A percentile compares a stretch with the other conserved stretches of the same genome.
phyloP scores from a whole-genome alignment of 176 grass and related monocot genomes.

The Tillandsia leiboldiana region DNA sequence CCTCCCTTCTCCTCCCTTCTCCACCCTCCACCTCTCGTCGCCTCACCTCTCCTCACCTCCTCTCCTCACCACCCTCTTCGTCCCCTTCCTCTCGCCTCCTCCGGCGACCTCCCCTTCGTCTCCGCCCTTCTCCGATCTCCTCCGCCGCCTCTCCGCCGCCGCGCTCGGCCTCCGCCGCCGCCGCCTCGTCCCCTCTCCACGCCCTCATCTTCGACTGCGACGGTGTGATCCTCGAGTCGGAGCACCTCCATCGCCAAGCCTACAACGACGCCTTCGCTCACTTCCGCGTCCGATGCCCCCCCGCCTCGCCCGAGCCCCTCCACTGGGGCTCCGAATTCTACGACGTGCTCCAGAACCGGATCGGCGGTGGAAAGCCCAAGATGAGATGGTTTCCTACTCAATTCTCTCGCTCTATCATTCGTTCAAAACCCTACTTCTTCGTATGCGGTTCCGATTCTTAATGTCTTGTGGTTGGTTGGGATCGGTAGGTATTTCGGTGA shows the following conservation, averaged over 20 bases:
- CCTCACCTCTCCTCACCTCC: background rate
- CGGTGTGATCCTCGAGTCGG: slow-evolving; percentile 87
- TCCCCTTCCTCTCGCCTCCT: slow-evolving; percentile 6
- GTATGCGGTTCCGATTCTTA: slow-evolving; percentile 2
- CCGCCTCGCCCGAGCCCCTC: slow-evolving; percentile 30
- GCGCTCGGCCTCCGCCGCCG: slow-evolving; percentile 15
- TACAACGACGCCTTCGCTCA: slow-evolving; percentile 91
- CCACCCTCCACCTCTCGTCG: background rate
- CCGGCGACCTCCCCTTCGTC: background rate
- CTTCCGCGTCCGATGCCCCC: slow-evolving; percentile 59
- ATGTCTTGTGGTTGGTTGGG: slow-evolving; percentile 14
- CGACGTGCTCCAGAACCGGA: slow-evolving; percentile 68
- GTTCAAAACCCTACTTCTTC: background rate
- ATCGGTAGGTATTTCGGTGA: slow-evolving; percentile 77
- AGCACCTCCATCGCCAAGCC: slow-evolving; percentile 88
- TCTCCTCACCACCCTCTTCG: slow-evolving; percentile 2
- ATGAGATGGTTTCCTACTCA: slow-evolving; percentile 60
- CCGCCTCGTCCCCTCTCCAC: slow-evolving; percentile 32
- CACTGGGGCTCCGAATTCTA: slow-evolving; percentile 73
- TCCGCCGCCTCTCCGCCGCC: slow-evolving; percentile 23
- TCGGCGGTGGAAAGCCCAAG: slow-evolving; percentile 94
- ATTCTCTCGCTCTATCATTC: background rate
- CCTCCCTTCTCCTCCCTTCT: slow-evolving; percentile 22
- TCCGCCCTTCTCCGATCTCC: slow-evolving; percentile 11
- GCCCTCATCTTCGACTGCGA: slow-evolving; percentile 96